phyloP scores from a whole-genome alignment of 352 stramenopile species.

The Blastocystis sp. region DNA sequence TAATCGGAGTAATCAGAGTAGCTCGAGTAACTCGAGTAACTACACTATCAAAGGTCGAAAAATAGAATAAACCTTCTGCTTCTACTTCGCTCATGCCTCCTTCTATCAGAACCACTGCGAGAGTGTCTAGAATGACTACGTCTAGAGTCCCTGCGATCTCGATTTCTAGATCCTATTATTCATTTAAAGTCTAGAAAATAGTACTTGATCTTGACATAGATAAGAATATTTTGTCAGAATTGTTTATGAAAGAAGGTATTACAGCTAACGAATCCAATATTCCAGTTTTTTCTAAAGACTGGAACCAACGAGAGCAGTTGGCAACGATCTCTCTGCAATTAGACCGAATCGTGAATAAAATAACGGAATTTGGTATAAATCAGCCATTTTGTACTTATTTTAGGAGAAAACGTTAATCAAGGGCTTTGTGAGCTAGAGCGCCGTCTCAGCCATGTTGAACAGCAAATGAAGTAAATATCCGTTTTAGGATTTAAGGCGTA shows the following conservation, averaged over 20 bases:
- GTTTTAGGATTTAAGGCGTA: background rate
- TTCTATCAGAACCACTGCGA: background rate
- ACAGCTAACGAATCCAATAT: background rate
- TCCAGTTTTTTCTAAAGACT: background rate
- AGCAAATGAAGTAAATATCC: background rate
- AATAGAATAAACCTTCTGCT: background rate
- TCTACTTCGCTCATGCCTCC: background rate
- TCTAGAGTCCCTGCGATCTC: background rate
- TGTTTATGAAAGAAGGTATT: background rate
- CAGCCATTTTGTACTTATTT: no score
- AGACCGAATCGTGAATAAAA: background rate
- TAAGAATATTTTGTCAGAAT: background rate
- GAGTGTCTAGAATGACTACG: background rate
- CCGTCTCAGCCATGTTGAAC: background rate
- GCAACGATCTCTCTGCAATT: background rate
- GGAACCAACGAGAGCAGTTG: background rate
- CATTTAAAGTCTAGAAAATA: background rate
- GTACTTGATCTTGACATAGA: background rate
- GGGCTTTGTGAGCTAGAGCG: background rate
- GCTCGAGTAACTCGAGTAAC: background rate
- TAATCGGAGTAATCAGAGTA: slow-evolving; percentile 18
- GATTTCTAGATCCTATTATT: background rate
- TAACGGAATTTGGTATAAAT: background rate
- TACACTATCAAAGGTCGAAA: background rate
- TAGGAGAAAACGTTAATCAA: background rate